Evolutionary conservation across 2,329 filamentous ascomycete species (phyloP), one percentile per base, ranked within the genome.

Genomic region (Colletotrichum ledebouriae): DNA sequence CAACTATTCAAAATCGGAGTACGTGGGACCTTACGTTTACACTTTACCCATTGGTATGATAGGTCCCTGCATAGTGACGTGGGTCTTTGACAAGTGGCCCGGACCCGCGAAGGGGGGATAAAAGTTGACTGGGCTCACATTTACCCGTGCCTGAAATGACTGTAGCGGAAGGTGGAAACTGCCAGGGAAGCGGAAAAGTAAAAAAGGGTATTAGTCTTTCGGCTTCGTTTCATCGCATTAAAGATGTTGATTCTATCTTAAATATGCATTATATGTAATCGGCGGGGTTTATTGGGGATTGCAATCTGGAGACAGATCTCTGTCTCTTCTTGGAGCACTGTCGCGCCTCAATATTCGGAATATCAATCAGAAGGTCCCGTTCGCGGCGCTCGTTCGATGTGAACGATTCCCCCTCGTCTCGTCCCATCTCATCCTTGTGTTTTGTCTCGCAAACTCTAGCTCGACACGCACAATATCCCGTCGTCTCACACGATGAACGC

Each of bases 51-150:
- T 17, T 17, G 17, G 17, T 29, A 29, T 39, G 10, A 39, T 39
- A 22, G 58, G 58, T 47, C 57, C 63, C 63, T 66, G 57, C 58
- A 41, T 53, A 53, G 56, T 60, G 57, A 65, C 57, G 33, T 46
- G 62, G 56, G 39, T 29, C 41, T 47, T 34, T 5, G 25, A 46
- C 44, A 34, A 15, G 34, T n/a, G 15, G 29, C 42, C 44, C 25
- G 25, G 6, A 25, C 25, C 25, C 25, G 25, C 25, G 25, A 25
- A 25, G 3, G 6, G 6, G 25, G 25, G 25, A 25, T 25, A 25
- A 25, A 25, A 29, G 6, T 29, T 29, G 25, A 29, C 25, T 29
- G 25, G 25, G 25, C 25, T 29, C 25, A 5, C 47, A 52, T 33
- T 50, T 11, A 33, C 47, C 20, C n/a, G 22, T 33, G 25, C 25